phyloP scores from a whole-genome alignment of 108 stramenopile species.

The Craspedostauros australis region DNA sequence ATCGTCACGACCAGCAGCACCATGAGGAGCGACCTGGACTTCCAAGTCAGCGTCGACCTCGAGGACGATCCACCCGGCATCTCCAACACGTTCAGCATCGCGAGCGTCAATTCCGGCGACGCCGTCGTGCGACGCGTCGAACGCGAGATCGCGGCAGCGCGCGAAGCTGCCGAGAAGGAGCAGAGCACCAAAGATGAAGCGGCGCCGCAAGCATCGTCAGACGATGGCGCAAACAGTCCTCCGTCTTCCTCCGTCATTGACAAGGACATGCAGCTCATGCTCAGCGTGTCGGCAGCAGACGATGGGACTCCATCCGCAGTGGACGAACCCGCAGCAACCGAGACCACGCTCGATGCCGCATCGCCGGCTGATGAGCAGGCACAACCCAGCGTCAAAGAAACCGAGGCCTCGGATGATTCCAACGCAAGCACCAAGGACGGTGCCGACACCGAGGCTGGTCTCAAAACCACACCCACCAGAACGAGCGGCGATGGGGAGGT shows the following conservation, averaged over 20 bases:
- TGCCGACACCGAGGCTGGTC: background rate
- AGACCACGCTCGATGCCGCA: background rate
- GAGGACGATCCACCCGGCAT: background rate
- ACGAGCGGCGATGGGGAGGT: background rate
- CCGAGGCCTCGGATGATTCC: background rate
- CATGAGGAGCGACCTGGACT: background rate
- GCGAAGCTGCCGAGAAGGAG: conserved; percentile 19
- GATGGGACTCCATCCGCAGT: background rate
- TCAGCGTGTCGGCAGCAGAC: background rate
- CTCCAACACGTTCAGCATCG: background rate
- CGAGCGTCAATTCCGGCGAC: conserved; percentile 25
- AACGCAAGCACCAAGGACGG: background rate
- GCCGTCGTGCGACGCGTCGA: conserved; percentile 41
- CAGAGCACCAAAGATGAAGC: too few relatives aligned
- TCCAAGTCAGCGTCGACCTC: background rate
- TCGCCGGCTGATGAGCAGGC: background rate
- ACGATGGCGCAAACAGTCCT: too few relatives aligned
- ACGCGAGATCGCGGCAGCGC: conserved; percentile 44
- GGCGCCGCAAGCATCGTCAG: too few relatives aligned
- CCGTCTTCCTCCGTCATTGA: too few relatives aligned
- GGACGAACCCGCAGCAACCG: background rate
- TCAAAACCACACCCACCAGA: conserved; percentile 1
- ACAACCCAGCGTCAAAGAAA: too few relatives aligned
- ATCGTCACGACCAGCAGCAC: too few relatives aligned
- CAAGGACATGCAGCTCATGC: too few relatives aligned